Evolutionary conservation across 139 green algal species (phyloP).

Genomic region (Parachlorella kessleri): DNA sequence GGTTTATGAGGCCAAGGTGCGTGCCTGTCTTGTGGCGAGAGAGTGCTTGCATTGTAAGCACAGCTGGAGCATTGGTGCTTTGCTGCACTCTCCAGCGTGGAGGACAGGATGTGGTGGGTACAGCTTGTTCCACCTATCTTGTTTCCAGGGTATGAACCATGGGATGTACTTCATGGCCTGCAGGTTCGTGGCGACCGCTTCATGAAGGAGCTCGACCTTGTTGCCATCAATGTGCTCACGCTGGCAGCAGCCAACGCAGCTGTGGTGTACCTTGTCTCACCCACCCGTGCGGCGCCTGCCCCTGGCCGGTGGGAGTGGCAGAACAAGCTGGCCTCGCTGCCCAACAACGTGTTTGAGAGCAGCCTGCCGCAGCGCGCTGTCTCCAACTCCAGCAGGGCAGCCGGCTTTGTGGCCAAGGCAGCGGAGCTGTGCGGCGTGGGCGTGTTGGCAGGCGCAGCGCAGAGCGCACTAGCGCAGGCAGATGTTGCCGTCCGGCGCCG

Average conservation of each 20-base stretch:
- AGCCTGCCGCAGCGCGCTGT: slow-evolving; percentile 82
- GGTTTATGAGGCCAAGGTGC: slow-evolving; percentile 75
- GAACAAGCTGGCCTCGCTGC: slow-evolving; percentile 66
- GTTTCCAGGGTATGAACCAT: too few relatives aligned
- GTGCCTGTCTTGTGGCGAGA: too few relatives aligned
- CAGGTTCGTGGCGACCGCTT: slow-evolving; percentile 67
- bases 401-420: slow-evolving; percentile 79
- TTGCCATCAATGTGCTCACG: slow-evolving; percentile 83
- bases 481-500: slow-evolving; percentile 36
- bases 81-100: too few relatives aligned
- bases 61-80: too few relatives aligned
- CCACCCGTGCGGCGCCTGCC: slow-evolving; percentile 69
- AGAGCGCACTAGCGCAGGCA: slow-evolving; percentile 44
- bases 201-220: slow-evolving; percentile 88
- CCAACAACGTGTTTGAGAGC: slow-evolving; percentile 86
- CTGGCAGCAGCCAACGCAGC: slow-evolving; percentile 81
- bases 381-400: slow-evolving; percentile 60
- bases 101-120: too few relatives aligned
- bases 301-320: slow-evolving; percentile 76
- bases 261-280: slow-evolving; percentile 88
- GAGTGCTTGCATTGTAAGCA: too few relatives aligned
- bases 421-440: slow-evolving; percentile 91
- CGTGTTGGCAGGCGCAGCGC: slow-evolving; percentile 58
- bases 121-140: too few relatives aligned
- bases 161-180: not conserved